Evolutionary conservation across 805 yeast species (phyloP), one percentile per base, ranked within the genome.

Genomic region (Yarrowia sp.): DNA sequence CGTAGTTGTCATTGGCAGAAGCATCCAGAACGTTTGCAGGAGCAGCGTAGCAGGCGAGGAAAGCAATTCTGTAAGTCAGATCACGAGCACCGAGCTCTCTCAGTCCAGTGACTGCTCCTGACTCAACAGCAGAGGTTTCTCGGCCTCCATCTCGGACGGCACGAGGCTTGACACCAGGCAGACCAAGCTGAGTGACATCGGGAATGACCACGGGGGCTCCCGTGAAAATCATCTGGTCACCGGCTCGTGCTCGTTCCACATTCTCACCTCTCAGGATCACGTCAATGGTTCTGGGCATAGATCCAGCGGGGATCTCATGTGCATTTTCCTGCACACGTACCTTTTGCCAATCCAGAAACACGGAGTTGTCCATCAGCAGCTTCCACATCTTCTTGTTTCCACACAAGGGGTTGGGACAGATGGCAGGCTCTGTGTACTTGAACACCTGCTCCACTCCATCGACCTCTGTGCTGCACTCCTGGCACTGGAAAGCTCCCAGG

Each of bases 281-380:
- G 74, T 93, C 99, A 71, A 93, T 76, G 1, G 97, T 93, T 75
- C 99, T 85, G 26, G 99, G 99, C 99, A 93, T 93, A 3, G 98
- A 92, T 30, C 99, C 99, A 0, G 97, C 91, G 28, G 99, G 99
- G 65, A 93, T 93, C 76, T 93, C 98, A 70, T 82, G 89, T n/a
- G 98, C 87, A 72, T 93, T 95, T 73, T 93, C 99, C 75, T 93
- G 99, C 68, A 93, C 89, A 71, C 98, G 84, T 26, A 92, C 93
- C 69, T 89, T 89, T 76, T 93, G 99, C 99, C 99, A 93, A 79
- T 93, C 98, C 68, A 91, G 80, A 72, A 95, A 93, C 67, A 87
- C 89, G 0, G 96, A 90, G 75, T 91, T 90, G 36, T 89, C 77
- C 32, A 93, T 86, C 71, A 89, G 87, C 66, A 95, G 78, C 0